A percentile compares a stretch with the other conserved stretches of the same genome.
Conservation (phyloP, 1,139 yeast species). For the Blastobotrys illinoisensis region DNA sequence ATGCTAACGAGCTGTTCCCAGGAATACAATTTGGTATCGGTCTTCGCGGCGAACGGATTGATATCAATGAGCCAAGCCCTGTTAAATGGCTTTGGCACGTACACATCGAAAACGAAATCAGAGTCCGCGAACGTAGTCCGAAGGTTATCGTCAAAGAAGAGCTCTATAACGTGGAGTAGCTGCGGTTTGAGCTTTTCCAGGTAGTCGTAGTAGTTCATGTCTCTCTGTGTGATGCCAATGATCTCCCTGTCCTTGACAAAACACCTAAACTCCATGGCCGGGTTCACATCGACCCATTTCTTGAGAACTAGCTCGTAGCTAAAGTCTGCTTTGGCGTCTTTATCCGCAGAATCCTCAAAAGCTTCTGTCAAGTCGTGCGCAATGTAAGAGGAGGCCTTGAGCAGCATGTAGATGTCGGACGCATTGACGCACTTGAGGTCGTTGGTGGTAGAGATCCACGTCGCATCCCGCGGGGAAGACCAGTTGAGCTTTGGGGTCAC, state of each 20-base stretch:
- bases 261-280: constrained; percentile 85
- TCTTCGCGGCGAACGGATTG: constrained; percentile 73
- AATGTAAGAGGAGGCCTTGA: constrained; percentile 84
- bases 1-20: constrained; percentile 68
- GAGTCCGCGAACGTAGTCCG: constrained; percentile 48
- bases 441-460: constrained; percentile 82
- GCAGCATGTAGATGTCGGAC: constrained; percentile 68
- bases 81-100: constrained; percentile 68
- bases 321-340: constrained; percentile 18
- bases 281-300: constrained; percentile 76
- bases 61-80: constrained; percentile 70
- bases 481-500: constrained; percentile 90
- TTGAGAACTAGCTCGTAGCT: constrained; percentile 65
- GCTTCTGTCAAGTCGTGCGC: constrained; percentile 78
- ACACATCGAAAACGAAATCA: constrained; percentile 69
- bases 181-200: constrained; percentile 45
- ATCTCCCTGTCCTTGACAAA: constrained; percentile 61
- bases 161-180: constrained; percentile 46
- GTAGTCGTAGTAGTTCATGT: constrained; percentile 73
- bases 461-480: constrained; percentile 94
- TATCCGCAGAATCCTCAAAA: constrained; percentile 40
- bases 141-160: constrained; percentile 49
- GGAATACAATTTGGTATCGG: constrained; percentile 70
- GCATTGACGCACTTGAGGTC: constrained; percentile 64
- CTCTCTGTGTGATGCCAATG: constrained; percentile 79